Evolutionary conservation across 345 rosid genomes (phyloP).

Genomic region (Aurinia saxatilis): DNA sequence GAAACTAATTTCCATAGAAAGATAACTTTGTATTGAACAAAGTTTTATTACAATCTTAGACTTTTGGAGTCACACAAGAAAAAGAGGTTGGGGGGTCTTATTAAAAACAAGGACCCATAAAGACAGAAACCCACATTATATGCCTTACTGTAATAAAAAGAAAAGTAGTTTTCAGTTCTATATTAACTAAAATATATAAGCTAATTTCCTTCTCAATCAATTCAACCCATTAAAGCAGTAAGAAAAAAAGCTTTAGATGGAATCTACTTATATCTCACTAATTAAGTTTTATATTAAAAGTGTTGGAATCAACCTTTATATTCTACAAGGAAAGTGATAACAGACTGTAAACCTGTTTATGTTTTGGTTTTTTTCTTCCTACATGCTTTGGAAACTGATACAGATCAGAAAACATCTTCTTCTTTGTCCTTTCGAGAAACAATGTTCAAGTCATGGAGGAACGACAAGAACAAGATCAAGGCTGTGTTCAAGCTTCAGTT

Average conservation of each 20-base stretch:
- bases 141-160: slow-evolving; percentile 57
- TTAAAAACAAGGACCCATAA: slow-evolving; percentile 22
- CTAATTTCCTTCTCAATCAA: slow-evolving; percentile 19
- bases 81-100: slow-evolving; percentile 27
- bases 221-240: slow-evolving; percentile 1
- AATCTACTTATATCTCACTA: slow-evolving; percentile 23
- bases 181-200: slow-evolving; percentile 7
- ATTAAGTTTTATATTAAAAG: slow-evolving; percentile 15
- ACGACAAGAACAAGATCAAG: slow-evolving; percentile 88
- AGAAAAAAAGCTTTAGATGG: neutral
- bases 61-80: neutral
- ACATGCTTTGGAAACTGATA: slow-evolving; percentile 19
- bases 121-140: slow-evolving; percentile 27
- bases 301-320: slow-evolving; percentile 21
- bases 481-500: slow-evolving; percentile 81
- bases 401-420: slow-evolving; percentile 6
- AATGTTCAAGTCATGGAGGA: slow-evolving; percentile 92
- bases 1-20: neutral
- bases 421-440: slow-evolving; percentile 25
- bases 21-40: neutral
- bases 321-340: slow-evolving; percentile 25
- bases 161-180: slow-evolving; percentile 28
- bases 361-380: slow-evolving; percentile 19
- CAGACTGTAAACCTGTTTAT: slow-evolving; percentile 27
- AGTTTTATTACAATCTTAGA: neutral